Evolutionary conservation across 768 basidiomycete species (phyloP).

Genomic region (Gymnopilus junonius): DNA sequence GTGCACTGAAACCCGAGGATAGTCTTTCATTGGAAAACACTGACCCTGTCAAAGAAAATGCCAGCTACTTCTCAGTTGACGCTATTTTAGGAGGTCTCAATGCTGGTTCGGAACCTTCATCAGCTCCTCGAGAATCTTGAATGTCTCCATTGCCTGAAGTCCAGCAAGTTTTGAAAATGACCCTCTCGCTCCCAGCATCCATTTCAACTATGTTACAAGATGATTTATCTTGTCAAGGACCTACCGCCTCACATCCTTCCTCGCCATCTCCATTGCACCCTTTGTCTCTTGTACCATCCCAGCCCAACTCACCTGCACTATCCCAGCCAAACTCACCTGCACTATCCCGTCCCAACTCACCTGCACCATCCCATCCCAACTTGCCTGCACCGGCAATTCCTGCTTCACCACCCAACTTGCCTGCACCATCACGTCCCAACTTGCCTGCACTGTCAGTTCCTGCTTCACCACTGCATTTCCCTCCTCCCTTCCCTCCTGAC

Average conservation of each 20-base stretch:
- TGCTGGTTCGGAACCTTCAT: no score
- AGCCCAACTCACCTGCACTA: no score
- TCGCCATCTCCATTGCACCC: no score
- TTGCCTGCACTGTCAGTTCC: background rate
- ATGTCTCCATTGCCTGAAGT: no score
- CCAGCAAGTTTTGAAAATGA: no score
- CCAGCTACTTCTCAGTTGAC: background rate
- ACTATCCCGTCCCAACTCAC: background rate
- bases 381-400: background rate
- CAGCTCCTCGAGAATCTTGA: background rate
- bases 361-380: background rate
- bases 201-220: no score
- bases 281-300: no score
- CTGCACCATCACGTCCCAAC: background rate
- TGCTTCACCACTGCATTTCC: background rate
- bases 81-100: no score
- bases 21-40: background rate
- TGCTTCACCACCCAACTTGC: background rate
- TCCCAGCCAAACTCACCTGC: no score
- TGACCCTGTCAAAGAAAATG: background rate
- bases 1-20: background rate
- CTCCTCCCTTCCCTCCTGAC: background rate
- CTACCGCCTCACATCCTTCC: no score
- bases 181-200: no score
- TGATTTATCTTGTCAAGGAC: no score